phyloP scores from a whole-genome alignment of 768 basidiomycete species.

The Lactifluus echinatus region DNA sequence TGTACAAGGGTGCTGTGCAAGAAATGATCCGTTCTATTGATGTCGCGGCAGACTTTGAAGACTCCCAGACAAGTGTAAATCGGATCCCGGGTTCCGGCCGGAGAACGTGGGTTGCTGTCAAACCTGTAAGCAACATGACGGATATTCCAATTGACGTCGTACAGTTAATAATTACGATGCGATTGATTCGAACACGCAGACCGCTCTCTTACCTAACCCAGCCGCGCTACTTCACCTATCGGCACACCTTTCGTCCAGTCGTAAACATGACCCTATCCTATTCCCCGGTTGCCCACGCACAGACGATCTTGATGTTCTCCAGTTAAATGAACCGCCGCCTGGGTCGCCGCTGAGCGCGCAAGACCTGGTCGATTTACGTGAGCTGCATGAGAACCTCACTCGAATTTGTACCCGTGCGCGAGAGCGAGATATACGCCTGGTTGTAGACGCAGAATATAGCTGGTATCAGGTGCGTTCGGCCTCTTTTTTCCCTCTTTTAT shows the following conservation, averaged over 20 bases:
- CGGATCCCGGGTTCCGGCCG: conserved; percentile 29
- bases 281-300: conserved; percentile 64
- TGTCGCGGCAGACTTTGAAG: conserved; percentile 76
- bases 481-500: neutral
- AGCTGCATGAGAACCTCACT: conserved; percentile 52
- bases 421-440: conserved; percentile 54
- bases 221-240: conserved; percentile 56
- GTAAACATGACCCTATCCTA: conserved; percentile 28
- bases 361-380: conserved; percentile 53
- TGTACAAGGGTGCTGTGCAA: conserved; percentile 55
- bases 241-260: conserved; percentile 37
- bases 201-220: conserved; percentile 59
- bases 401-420: conserved; percentile 58
- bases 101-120: conserved; percentile 78
- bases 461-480: conserved; percentile 36
- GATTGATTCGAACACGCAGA: conserved; percentile 31
- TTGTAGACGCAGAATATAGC: conserved; percentile 80
- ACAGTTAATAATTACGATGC: neutral
- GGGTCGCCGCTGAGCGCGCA: conserved; percentile 34
- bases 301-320: conserved; percentile 50
- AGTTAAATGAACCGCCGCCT: conserved; percentile 18
- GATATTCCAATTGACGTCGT: neutral
- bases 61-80: conserved; percentile 24
- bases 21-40: conserved; percentile 76
- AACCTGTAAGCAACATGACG: conserved; percentile 47